phyloP scores from a whole-genome alignment of 2,329 filamentous ascomycete genomes.

The Xylariaceae sp. region DNA sequence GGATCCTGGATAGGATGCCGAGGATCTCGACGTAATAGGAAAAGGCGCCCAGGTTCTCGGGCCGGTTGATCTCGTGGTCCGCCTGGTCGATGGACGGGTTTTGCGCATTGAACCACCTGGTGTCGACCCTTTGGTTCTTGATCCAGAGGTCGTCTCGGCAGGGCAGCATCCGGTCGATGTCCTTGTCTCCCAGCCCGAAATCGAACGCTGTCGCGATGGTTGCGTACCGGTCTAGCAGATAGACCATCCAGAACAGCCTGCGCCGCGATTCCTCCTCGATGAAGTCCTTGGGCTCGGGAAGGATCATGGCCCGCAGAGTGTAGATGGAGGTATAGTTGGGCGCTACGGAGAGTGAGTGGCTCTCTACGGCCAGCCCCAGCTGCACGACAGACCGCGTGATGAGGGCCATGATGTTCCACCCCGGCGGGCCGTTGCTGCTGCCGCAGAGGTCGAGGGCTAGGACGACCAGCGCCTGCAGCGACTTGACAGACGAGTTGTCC shows the following conservation, averaged over 20 bases:
- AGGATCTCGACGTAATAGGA: slow-evolving; percentile 88
- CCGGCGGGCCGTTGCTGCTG: slow-evolving; percentile 81
- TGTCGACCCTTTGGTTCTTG: slow-evolving; percentile 78
- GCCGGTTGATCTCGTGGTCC: slow-evolving; percentile 61
- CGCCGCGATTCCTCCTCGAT: slow-evolving; percentile 84
- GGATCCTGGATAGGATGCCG: slow-evolving; percentile 79
- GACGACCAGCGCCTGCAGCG: slow-evolving; percentile 81
- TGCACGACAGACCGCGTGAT: slow-evolving; percentile 88
- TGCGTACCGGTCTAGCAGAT: slow-evolving; percentile 82
- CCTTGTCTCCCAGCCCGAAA: slow-evolving; percentile 81
- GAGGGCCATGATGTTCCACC: slow-evolving; percentile 85
- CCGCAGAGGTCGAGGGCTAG: slow-evolving; percentile 80
- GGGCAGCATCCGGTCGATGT: slow-evolving; percentile 80
- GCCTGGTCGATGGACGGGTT: slow-evolving; percentile 38
- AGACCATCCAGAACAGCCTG: slow-evolving; percentile 90
- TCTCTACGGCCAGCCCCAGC: slow-evolving; percentile 77
- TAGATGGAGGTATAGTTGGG: slow-evolving; percentile 83
- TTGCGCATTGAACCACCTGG: slow-evolving; percentile 67
- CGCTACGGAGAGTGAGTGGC: slow-evolving; percentile 70
- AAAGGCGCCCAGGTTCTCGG: slow-evolving; percentile 81
- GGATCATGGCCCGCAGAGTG: slow-evolving; percentile 75
- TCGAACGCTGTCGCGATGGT: slow-evolving; percentile 90
- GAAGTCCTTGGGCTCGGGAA: slow-evolving; percentile 78
- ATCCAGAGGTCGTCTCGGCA: slow-evolving; percentile 84
- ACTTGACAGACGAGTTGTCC: slow-evolving; percentile 84